Evolutionary conservation across 805 yeast species (phyloP), one percentile per base, ranked within the genome.

Genomic region (Starmerella floricola): DNA sequence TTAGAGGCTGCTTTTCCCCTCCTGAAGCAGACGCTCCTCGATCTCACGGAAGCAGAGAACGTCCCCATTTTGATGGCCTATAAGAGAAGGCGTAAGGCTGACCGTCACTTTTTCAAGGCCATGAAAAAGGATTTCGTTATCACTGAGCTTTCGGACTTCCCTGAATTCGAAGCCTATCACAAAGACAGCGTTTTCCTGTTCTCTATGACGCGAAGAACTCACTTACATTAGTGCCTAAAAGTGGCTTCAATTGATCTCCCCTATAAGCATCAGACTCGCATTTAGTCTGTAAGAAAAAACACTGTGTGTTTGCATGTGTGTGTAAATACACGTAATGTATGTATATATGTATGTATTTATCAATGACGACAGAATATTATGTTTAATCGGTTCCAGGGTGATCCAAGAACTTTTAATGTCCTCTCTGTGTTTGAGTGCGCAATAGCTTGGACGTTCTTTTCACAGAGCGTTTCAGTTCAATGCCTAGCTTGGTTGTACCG

Each of bases 1-100:
- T 59, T 70, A 21, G 79, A 73, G 49, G 53, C 60, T 8, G 74
- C 76, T 2, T 74, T 74, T 51, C 76, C 74, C 4, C 51, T 73
- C 31, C 53, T 74, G 30, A 72, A 70, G 40, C 56, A 62, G 45
- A 74, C 79, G 0, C 55, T 74, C 24, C 45, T 71, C 28, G 73
- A 71, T 44, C 50, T 74, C 16, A 55, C 67, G 13, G 60, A 54
- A 8, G 49, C 56, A 5, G 27, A 12, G 11, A 66, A 65, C 18
- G 66, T 73, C 6, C 57, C 66, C 27, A 63, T 74, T 3, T 44
- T 73, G 35, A 69, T 74, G 74, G 60, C 72, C n/a, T 73, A 71
- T 48, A 69, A 67, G 44, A 69, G 71, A 51, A 65, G 79, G 46
- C 58, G 79, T 41, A 72, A 69, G 53, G 68, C 69, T 8, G 67